Evolutionary conservation across 352 stramenopile species (phyloP).

Genomic region (Phytopythium montanum): DNA sequence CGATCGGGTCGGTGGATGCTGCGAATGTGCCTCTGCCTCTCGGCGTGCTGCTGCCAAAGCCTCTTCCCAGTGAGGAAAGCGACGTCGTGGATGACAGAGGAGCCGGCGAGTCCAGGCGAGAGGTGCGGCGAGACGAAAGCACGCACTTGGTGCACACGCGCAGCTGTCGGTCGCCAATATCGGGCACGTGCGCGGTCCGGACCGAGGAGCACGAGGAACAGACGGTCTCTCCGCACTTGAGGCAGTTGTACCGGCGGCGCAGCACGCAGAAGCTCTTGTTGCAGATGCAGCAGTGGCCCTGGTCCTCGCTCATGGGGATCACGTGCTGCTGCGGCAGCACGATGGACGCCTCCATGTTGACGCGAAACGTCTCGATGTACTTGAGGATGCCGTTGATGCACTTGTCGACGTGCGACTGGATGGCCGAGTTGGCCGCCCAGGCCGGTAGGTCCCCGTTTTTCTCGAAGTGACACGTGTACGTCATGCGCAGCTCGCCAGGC

Average conservation of each 20-base stretch:
- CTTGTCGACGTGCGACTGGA: slow-evolving; percentile 86
- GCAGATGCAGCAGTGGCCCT: slow-evolving; percentile 68
- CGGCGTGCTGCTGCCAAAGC: background rate
- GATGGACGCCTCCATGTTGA: slow-evolving; percentile 54
- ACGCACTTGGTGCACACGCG: slow-evolving; percentile 80
- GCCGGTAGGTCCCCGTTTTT: slow-evolving; percentile 77
- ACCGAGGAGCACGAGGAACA: slow-evolving; percentile 76
- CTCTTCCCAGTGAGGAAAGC: background rate
- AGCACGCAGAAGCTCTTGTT: slow-evolving; percentile 74
- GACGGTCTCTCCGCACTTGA: slow-evolving; percentile 79
- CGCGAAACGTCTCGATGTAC: slow-evolving; percentile 81
- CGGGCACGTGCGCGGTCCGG: slow-evolving; percentile 56
- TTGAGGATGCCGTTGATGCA: slow-evolving; percentile 83
- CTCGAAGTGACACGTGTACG: slow-evolving; percentile 87
- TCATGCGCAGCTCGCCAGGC: slow-evolving; percentile 73
- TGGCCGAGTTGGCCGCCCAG: slow-evolving; percentile 81
- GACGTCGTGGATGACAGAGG: slow-evolving; percentile 7
- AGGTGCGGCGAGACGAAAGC: slow-evolving; percentile 56
- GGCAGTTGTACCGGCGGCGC: slow-evolving; percentile 75
- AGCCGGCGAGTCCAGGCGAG: slow-evolving; percentile 26
- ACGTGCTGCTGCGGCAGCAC: slow-evolving; percentile 68
- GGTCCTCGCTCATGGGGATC: slow-evolving; percentile 70
- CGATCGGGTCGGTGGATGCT: slow-evolving; percentile 3
- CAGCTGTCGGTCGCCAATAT: slow-evolving; percentile 69
- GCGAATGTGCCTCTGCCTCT: background rate